These are phyloP conservation scores for Scleroderma citrinum DNA, from an alignment of 768 basidiomycete genomes.

Conservation along the genomic window DNA sequence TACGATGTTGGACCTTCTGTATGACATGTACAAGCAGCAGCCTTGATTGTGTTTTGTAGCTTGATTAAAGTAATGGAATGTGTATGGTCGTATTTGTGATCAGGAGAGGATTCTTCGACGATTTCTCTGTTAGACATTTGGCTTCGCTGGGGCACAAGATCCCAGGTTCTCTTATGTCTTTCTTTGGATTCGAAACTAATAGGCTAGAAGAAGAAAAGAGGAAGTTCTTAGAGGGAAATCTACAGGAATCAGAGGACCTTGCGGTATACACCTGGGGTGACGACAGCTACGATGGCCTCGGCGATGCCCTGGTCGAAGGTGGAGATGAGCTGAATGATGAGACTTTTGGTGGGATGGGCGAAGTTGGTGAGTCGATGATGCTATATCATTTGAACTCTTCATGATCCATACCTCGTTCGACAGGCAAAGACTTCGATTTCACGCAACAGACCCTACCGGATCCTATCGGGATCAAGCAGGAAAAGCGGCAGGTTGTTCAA, in stretches of 20 bases:
- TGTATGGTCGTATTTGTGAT: conserved; percentile 15
- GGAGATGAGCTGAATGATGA: conserved; percentile 94
- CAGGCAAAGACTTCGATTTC: conserved; percentile 94
- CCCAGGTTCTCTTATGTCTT: conserved; percentile 51
- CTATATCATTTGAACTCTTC: neutral
- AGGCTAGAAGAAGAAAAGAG: conserved; percentile 61
- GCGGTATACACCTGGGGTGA: conserved; percentile 93
- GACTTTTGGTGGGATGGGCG: conserved; percentile 76
- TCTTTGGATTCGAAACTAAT: conserved; percentile 69
- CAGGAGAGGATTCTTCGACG: neutral
- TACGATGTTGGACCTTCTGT: conserved; percentile 84
- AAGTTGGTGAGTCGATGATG: conserved; percentile 56
- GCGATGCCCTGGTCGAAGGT: conserved; percentile 80
- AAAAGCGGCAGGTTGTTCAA: conserved; percentile 15
- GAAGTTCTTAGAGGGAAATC: conserved; percentile 42
- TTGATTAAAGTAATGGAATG: conserved; percentile 3
- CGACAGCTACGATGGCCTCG: conserved; percentile 85
- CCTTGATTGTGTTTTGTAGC: too few relatives aligned
- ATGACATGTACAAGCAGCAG: conserved; percentile 42
- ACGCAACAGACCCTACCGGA: conserved; percentile 38
- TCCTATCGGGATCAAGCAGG: conserved; percentile 8
- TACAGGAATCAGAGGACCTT: conserved; percentile 68
- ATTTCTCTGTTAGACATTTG: conserved; percentile 1
- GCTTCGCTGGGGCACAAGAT: conserved; percentile 1
- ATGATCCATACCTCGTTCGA: conserved; percentile 11